Base-by-base conservation (phyloP, 208 protist species). In the Wallacemonas sp. region DNA sequence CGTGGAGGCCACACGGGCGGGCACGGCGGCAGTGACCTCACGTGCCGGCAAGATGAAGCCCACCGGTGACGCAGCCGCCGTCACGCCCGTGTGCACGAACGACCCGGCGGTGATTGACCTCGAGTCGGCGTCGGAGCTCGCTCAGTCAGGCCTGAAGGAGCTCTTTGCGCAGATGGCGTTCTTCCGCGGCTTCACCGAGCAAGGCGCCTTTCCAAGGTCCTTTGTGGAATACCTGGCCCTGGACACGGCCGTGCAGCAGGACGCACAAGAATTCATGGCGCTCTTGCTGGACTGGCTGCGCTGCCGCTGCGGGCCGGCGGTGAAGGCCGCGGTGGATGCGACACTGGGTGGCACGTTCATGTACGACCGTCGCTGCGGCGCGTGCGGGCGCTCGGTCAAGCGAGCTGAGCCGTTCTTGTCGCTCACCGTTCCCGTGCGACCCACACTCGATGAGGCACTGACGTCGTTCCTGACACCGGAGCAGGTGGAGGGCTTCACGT, bases 241-340 rank as follows among this genome's bases (percentile, higher is more conserved):
- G 21, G 76, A 92, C 34, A 67, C 75, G 15, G 57, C 45, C 41
- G 75, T 82, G 57, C 89, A 94, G 75, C 89, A 94, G 60, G 89
- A 94, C 45, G 89, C 89, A 13, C 85, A 91, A 57, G 85, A 94
- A 60, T 92, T 87, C 58, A 79, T 94, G 54, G 78, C 76, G 8
- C 52, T 92, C 61, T 63, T 94, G 44, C 42, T 92, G 17, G 78
- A 91, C 63, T 92, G 89, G 83, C 72, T 94, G 46, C 70, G 78
- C 6, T 77, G 68, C 57, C 69, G 81, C 36, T 80, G 78, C 19
- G 73, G 85, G 3, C 46, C 70, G 0, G 24, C 30, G 0, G 76
- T 91, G 67, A 70, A 80, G 69, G 30, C 58, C 0, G 67, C 72
- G 22, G 61, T 90, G 19, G 72, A 76, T 21, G 39, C 27, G 21